A percentile compares a stretch with the other conserved stretches of the same genome.
These are phyloP conservation scores for Saccharomycopsis phalli DNA, from an alignment of 1,139 yeast genomes.

Conservation along the genomic window DNA sequence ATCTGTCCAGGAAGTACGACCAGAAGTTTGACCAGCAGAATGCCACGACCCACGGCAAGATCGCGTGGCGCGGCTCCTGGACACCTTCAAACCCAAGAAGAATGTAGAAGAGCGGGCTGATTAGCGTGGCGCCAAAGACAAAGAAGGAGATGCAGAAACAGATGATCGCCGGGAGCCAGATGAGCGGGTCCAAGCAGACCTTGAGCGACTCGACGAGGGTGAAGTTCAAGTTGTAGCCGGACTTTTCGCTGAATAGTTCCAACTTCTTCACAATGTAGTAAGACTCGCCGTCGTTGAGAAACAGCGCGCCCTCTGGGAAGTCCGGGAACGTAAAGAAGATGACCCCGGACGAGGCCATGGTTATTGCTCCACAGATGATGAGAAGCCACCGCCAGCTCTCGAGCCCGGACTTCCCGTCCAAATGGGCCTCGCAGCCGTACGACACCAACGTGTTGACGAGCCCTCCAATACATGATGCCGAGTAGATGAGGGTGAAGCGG, in stretches of 20 bases:
- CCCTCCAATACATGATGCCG: slow-evolving; percentile 1
- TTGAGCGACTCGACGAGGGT: not conserved
- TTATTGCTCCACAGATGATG: slow-evolving; percentile 31
- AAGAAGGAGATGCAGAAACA: slow-evolving; percentile 4
- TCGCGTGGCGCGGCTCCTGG: too few species aligned
- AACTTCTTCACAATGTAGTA: slow-evolving; percentile 25
- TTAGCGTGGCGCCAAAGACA: not conserved
- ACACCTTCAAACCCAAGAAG: too few species aligned
- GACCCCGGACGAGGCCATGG: slow-evolving; percentile 27
- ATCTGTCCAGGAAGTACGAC: too few species aligned
- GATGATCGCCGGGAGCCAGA: slow-evolving; percentile 3
- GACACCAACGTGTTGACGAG: not conserved
- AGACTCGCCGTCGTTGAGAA: slow-evolving; percentile 34
- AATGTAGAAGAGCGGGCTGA: not conserved
- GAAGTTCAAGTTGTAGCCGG: slow-evolving; percentile 3
- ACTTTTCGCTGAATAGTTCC: not conserved
- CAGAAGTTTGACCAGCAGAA: too few species aligned
- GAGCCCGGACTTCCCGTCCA: slow-evolving; percentile 23
- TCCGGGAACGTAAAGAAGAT: slow-evolving; percentile 33
- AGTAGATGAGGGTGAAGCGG: slow-evolving; percentile 5
- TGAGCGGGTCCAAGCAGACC: slow-evolving; percentile 1
- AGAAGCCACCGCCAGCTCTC: slow-evolving; percentile 33
- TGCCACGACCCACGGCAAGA: too few species aligned
- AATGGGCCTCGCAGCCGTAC: slow-evolving; percentile 1
- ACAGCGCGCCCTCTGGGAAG: slow-evolving; percentile 33